Conservation (phyloP, 192 early-diverging fungal species). For the Umbelopsis vinacea region DNA sequence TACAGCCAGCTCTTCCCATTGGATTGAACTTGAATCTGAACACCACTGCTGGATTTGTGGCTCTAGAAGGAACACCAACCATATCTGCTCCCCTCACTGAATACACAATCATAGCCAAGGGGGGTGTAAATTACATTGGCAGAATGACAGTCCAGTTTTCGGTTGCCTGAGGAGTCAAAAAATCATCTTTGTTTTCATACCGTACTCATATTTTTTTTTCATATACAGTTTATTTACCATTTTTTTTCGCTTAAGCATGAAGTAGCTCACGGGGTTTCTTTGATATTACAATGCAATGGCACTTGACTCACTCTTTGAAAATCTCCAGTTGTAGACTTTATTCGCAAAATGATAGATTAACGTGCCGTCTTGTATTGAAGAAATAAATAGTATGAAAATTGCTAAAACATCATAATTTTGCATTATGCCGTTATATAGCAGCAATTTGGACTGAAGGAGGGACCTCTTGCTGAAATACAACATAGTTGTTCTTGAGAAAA, state of each 20-base stretch:
- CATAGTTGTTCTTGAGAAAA: constrained; percentile 45
- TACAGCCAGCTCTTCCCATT: not conserved
- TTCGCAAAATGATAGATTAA: not conserved
- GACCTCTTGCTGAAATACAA: constrained; percentile 63
- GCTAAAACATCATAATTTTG: not conserved
- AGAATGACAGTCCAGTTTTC: not conserved
- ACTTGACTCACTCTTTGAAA: too few species aligned
- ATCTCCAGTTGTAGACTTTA: too few species aligned
- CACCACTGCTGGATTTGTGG: not conserved
- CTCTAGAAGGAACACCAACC: constrained; percentile 5
- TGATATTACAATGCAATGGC: too few species aligned
- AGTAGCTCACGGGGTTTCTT: too few species aligned
- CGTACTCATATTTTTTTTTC: not conserved
- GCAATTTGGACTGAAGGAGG: constrained; percentile 63
- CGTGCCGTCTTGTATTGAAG: not conserved
- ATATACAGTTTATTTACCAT: not conserved
- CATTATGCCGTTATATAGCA: constrained; percentile 24
- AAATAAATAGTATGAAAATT: not conserved
- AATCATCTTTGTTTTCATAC: not conserved
- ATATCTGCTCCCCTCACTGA: not conserved
- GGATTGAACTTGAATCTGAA: not conserved
- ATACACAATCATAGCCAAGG: constrained; percentile 11
- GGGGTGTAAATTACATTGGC: constrained; percentile 8
- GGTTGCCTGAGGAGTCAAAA: not conserved
- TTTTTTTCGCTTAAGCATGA: too few species aligned